Evolutionary conservation across 106 monocot species (phyloP).

Genomic region (Hemerocallis citrina): DNA sequence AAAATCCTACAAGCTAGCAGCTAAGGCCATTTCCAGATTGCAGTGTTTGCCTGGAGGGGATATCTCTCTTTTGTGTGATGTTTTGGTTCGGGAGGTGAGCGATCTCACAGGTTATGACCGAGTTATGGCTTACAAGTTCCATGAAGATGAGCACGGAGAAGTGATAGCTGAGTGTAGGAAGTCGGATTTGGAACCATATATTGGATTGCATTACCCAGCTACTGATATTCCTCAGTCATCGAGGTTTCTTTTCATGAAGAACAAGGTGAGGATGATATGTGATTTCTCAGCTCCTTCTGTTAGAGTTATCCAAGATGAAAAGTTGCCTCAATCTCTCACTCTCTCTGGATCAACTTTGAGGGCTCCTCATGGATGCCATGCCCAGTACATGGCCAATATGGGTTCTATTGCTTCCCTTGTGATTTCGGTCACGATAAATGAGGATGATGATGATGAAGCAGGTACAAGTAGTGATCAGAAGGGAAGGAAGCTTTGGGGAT

Average conservation of each 20-base stretch:
- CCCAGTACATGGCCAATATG: conserved; percentile 94
- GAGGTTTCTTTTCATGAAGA: conserved; percentile 91
- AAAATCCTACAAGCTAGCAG: conserved; percentile 80
- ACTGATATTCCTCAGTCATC: conserved; percentile 95
- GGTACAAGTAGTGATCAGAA: conserved; percentile 38
- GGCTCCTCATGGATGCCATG: conserved; percentile 91
- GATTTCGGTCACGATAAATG: conserved; percentile 72
- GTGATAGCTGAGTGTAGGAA: conserved; percentile 68
- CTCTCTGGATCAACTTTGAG: conserved; percentile 68
- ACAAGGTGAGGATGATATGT: conserved; percentile 89
- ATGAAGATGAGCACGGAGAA: conserved; percentile 91
- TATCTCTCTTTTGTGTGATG: conserved; percentile 69
- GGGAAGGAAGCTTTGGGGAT: conserved; percentile 77
- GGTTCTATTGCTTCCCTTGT: conserved; percentile 84
- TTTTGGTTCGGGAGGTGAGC: conserved; percentile 57
- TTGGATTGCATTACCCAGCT: conserved; percentile 90
- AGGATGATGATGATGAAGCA: conserved; percentile 42
- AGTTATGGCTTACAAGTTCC: conserved; percentile 94
- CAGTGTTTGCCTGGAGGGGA: conserved; percentile 79
- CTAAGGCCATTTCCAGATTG: conserved; percentile 72
- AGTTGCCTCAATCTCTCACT: conserved; percentile 44
- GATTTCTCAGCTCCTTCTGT: conserved; percentile 64
- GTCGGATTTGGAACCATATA: conserved; percentile 68
- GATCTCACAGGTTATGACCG: conserved; percentile 83
- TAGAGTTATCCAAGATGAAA: conserved; percentile 60